Evolutionary conservation across 306 rosid species (phyloP).

Genomic region (Dryas octopetala): DNA sequence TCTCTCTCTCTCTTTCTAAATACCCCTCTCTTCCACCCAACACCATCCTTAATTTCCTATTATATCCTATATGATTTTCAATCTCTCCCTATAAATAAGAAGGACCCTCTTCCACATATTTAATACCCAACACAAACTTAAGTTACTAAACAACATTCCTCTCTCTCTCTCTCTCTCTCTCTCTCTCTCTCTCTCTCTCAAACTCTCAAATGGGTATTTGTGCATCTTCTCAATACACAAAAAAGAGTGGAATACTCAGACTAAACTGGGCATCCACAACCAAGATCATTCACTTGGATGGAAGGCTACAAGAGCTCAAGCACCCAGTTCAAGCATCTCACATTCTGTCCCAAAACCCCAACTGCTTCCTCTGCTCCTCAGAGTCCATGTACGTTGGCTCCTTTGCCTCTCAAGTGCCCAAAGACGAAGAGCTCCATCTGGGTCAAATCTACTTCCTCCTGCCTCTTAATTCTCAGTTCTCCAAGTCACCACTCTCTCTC

Average conservation of each 20-base stretch:
- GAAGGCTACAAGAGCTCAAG: conserved; percentile 50
- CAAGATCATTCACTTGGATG: conserved; percentile 52
- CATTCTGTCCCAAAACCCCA: conserved; percentile 53
- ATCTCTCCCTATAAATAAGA: not conserved
- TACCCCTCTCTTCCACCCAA: not conserved
- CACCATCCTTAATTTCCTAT: not conserved
- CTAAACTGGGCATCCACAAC: conserved; percentile 26
- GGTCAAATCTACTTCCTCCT: conserved; percentile 56
- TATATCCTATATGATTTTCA: too few relatives aligned
- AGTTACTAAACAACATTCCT: not conserved
- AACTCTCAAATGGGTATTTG: conserved; percentile 51
- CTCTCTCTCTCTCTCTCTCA: not conserved
- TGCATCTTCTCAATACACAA: conserved; percentile 40
- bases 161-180: conserved; percentile 3
- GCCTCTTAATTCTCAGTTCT: conserved; percentile 35
- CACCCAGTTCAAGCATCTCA: conserved; percentile 44
- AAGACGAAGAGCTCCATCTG: conserved; percentile 49
- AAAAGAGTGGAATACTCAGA: conserved; percentile 17
- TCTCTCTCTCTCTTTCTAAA: not conserved
- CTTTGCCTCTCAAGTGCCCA: conserved; percentile 23
- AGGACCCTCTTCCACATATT: conserved; percentile 7
- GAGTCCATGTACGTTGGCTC: conserved; percentile 54
- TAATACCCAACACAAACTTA: not conserved
- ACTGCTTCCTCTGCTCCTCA: conserved; percentile 49
- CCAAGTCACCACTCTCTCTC: conserved; percentile 38